phyloP scores from a whole-genome alignment of 148 eudicot genomes.

The Chenopodium formosanum region DNA sequence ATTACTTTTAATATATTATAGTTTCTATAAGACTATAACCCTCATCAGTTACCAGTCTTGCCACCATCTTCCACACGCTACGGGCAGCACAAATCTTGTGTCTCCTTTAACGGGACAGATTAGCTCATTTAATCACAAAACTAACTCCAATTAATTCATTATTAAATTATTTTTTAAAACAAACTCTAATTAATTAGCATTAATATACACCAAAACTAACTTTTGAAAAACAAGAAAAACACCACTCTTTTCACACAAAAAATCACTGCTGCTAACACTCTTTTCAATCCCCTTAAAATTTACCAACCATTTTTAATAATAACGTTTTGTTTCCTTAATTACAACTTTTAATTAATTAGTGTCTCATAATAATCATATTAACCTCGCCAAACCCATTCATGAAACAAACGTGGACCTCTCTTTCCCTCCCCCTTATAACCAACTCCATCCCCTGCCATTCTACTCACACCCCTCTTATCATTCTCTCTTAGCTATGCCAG shows the following conservation, averaged over 20 bases:
- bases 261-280: conserved; percentile 15
- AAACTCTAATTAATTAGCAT: neutral
- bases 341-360: conserved; percentile 15
- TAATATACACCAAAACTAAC: conserved; percentile 4
- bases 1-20: no score
- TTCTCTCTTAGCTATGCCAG: conserved; percentile 14
- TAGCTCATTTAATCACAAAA: conserved; percentile 21
- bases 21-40: no score
- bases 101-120: conserved; percentile 28
- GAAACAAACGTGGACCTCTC: conserved; percentile 47
- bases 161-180: neutral
- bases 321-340: conserved; percentile 15
- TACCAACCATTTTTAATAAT: conserved; percentile 4
- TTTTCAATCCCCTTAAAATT: conserved; percentile 20
- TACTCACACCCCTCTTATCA: neutral
- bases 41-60: neutral
- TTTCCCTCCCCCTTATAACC: conserved; percentile 20
- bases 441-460: neutral
- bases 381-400: conserved; percentile 41
- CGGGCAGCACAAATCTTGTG: conserved; percentile 68
- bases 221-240: neutral
- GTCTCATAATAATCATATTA: conserved; percentile 22
- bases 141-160: conserved; percentile 19
- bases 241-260: conserved; percentile 48
- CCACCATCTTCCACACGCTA: conserved; percentile 45